phyloP scores from a whole-genome alignment of 2,329 filamentous ascomycete species.

The Anisogramma anomala region DNA sequence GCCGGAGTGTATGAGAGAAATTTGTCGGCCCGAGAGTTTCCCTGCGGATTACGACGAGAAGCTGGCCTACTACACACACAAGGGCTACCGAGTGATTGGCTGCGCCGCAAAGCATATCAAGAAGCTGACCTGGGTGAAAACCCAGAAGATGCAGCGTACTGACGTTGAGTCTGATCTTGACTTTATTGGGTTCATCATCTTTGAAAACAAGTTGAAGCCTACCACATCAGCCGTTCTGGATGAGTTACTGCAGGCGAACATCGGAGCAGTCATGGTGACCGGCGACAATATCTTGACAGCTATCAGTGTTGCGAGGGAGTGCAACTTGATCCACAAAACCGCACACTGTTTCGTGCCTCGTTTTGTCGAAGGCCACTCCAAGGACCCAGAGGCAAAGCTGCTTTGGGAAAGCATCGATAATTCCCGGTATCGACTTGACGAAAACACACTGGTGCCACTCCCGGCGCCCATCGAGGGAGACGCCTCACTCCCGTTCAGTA shows the following conservation, averaged over 20 bases:
- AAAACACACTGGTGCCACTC: slow-evolving; percentile 64
- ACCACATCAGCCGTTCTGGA: slow-evolving; percentile 70
- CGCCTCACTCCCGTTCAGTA: slow-evolving; percentile 74
- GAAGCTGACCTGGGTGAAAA: slow-evolving; percentile 85
- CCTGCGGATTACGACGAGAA: slow-evolving; percentile 84
- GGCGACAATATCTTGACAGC: slow-evolving; percentile 96
- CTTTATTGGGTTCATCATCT: slow-evolving; percentile 94
- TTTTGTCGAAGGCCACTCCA: slow-evolving; percentile 67
- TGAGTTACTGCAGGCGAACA: slow-evolving; percentile 71
- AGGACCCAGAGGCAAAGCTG: slow-evolving; percentile 61
- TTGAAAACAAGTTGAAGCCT: slow-evolving; percentile 95
- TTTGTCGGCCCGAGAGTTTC: slow-evolving; percentile 74
- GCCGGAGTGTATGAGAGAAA: slow-evolving; percentile 90
- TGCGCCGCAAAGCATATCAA: slow-evolving; percentile 82
- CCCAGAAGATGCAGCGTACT: slow-evolving; percentile 81
- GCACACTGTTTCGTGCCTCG: slow-evolving; percentile 89
- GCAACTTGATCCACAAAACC: slow-evolving; percentile 64
- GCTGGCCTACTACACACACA: slow-evolving; percentile 81
- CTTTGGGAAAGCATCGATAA: slow-evolving; percentile 96
- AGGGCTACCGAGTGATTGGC: slow-evolving; percentile 91
- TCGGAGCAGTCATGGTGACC: slow-evolving; percentile 90
- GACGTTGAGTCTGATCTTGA: slow-evolving; percentile 76
- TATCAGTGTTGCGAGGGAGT: slow-evolving; percentile 88
- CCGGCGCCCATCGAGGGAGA: slow-evolving; percentile 61
- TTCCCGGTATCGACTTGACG: slow-evolving; percentile 62